Percentiles rank a stretch among this genome's conserved stretches.
These are phyloP conservation scores for Dovyalis caffra DNA, from an alignment of 345 rosid genomes.

Conservation along the genomic window DNA sequence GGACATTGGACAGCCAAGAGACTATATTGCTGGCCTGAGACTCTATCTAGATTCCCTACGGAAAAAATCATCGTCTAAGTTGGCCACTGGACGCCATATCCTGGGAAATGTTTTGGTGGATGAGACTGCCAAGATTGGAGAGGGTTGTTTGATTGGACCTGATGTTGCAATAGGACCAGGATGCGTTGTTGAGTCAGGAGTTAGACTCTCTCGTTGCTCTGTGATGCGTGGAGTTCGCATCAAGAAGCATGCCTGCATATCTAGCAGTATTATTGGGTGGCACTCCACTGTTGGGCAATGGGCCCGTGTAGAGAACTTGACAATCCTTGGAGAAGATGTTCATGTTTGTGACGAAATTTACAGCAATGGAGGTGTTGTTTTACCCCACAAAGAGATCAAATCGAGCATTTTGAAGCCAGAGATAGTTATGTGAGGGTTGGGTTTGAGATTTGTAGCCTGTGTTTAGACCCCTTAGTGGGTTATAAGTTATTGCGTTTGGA, in stretches of 20 bases:
- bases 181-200: constrained; percentile 89
- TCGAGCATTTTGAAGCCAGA: constrained; percentile 97
- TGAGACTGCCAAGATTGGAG: constrained; percentile 87
- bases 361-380: constrained; percentile 95
- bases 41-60: constrained; percentile 91
- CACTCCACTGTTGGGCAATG: constrained; percentile 95
- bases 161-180: constrained; percentile 97
- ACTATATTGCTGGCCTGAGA: constrained; percentile 88
- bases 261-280: constrained; percentile 97
- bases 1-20: constrained; percentile 99
- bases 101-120: constrained; percentile 88
- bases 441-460: constrained; percentile 1
- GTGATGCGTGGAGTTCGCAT: constrained; percentile 94
- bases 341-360: constrained; percentile 92
- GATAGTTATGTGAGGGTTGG: constrained; percentile 74
- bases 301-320: constrained; percentile 98
- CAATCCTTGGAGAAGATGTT: constrained; percentile 95
- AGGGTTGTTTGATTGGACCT: constrained; percentile 94
- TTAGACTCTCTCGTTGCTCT: constrained; percentile 92
- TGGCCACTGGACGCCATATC: constrained; percentile 61
- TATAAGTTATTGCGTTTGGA: constrained; percentile 1
- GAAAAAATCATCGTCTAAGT: constrained; percentile 61
- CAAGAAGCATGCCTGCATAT: constrained; percentile 93
- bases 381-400: constrained; percentile 97
- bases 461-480: background rate